A percentile compares a stretch with the other conserved stretches of the same genome.
These are phyloP conservation scores for Monilinia vaccinii-corymbosi DNA, from an alignment of 2,329 filamentous ascomycete species.

Conservation along the genomic window DNA sequence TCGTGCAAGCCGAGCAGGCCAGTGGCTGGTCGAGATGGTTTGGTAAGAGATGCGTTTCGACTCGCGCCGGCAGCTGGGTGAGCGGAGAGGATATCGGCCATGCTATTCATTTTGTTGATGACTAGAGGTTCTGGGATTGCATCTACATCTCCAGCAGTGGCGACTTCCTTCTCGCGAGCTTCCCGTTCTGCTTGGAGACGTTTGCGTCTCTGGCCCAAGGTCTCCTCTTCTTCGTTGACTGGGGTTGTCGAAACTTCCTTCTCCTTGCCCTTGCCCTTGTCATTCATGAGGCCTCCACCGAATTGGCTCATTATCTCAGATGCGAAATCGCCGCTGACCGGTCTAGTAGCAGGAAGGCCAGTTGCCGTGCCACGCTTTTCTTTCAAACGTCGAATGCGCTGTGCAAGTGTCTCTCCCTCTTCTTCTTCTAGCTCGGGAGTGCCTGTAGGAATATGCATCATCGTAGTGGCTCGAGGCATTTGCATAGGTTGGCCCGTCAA, in stretches of 20 bases:
- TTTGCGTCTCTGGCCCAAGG: slow-evolving; percentile 65
- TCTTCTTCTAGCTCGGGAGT: slow-evolving; percentile 29
- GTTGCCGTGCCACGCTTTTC: slow-evolving; percentile 36
- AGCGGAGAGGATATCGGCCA: slow-evolving; percentile 38
- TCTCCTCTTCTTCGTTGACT: slow-evolving; percentile 58
- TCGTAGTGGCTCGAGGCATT: slow-evolving; percentile 22
- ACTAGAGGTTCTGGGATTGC: slow-evolving; percentile 17
- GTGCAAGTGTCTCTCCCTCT: slow-evolving; percentile 58
- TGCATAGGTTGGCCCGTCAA: slow-evolving; percentile 21
- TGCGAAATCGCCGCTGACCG: slow-evolving; percentile 58
- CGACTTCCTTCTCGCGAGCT: slow-evolving; percentile 50
- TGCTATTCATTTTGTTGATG: slow-evolving; percentile 34
- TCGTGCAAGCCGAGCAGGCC: slow-evolving; percentile 28
- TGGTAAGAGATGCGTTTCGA: slow-evolving; percentile 12
- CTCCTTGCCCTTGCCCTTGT: slow-evolving; percentile 27
- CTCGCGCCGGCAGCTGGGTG: slow-evolving; percentile 36
- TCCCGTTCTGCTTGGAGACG: slow-evolving; percentile 63
- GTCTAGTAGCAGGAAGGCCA: slow-evolving; percentile 31
- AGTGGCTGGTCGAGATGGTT: slow-evolving; percentile 16
- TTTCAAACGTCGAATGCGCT: slow-evolving; percentile 56
- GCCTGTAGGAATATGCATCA: slow-evolving; percentile 19
- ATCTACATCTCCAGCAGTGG: slow-evolving; percentile 13
- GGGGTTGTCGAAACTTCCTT: slow-evolving; percentile 28
- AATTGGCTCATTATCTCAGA: slow-evolving; percentile 60
- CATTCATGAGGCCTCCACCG: slow-evolving; percentile 34